Evolutionary conservation across 306 rosid genomes (phyloP).

Genomic region (Lathyrus sativus): DNA sequence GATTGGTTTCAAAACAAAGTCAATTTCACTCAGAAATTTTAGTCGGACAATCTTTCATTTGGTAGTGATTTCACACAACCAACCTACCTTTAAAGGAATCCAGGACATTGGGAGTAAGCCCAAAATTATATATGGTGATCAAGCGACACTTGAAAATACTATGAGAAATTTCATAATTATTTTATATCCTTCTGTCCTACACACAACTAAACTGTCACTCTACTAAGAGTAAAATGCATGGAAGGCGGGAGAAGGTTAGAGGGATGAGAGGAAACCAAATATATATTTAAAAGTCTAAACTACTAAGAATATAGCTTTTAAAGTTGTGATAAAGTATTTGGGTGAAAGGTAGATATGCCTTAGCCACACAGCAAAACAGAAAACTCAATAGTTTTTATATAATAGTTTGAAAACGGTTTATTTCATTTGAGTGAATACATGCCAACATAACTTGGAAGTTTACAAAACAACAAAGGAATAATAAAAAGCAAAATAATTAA

Average conservation of each 20-base stretch:
- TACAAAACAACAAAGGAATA: too few species aligned
- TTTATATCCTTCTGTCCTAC: not conserved
- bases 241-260: not conserved
- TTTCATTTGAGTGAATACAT: constrained; percentile 1
- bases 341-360: not conserved
- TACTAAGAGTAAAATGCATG: not conserved
- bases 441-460: too few species aligned
- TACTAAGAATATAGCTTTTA: not conserved
- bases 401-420: not conserved
- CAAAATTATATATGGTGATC: not conserved
- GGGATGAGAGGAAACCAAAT: constrained; percentile 9
- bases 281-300: not conserved
- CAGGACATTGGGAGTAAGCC: not conserved
- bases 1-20: not conserved
- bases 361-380: not conserved
- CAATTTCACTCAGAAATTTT: not conserved
- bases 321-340: constrained; percentile 1
- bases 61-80: not conserved
- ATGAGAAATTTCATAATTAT: not conserved
- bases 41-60: not conserved
- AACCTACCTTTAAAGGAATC: too few species aligned
- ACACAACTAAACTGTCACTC: not conserved
- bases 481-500: too few species aligned
- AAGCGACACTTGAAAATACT: not conserved
- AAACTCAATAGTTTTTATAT: not conserved